Conservation (phyloP, 192 early-diverging fungal genomes). For the Rhizophagus prolifer region DNA sequence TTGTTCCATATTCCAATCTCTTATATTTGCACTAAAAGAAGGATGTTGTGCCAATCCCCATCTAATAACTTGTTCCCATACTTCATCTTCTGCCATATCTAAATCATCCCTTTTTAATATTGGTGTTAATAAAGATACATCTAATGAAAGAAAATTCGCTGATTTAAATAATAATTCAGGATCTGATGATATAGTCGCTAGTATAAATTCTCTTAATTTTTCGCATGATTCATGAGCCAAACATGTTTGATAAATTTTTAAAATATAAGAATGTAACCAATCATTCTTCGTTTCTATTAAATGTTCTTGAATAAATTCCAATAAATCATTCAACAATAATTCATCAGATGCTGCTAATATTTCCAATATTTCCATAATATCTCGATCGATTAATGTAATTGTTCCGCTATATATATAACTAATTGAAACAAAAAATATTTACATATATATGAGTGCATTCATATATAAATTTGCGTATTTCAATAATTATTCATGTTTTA, state of each 20-base stretch:
- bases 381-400: constrained; percentile 4
- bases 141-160: background rate
- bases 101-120: constrained; percentile 25
- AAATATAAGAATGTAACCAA: background rate
- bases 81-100: constrained; percentile 18
- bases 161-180: constrained; percentile 23
- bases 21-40: background rate
- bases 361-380: constrained; percentile 12
- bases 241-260: background rate
- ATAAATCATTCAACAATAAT: constrained; percentile 16
- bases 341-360: constrained; percentile 23
- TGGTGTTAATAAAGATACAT: constrained; percentile 10
- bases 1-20: constrained; percentile 1
- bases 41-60: constrained; percentile 22
- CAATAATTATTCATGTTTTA: background rate
- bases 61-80: constrained; percentile 27
- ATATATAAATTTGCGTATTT: too few relatives aligned
- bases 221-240: constrained; percentile 6
- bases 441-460: too few relatives aligned
- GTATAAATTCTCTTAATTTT: constrained; percentile 1
- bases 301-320: constrained; percentile 25
- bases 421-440: background rate
- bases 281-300: constrained; percentile 1
- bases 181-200: constrained; percentile 17
- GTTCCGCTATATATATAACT: constrained; percentile 32